Percentiles rank a stretch among this genome's conserved stretches.
These are phyloP conservation scores for Trichoderma koningii DNA, from an alignment of 2,329 filamentous ascomycete genomes.

Conservation along the genomic window DNA sequence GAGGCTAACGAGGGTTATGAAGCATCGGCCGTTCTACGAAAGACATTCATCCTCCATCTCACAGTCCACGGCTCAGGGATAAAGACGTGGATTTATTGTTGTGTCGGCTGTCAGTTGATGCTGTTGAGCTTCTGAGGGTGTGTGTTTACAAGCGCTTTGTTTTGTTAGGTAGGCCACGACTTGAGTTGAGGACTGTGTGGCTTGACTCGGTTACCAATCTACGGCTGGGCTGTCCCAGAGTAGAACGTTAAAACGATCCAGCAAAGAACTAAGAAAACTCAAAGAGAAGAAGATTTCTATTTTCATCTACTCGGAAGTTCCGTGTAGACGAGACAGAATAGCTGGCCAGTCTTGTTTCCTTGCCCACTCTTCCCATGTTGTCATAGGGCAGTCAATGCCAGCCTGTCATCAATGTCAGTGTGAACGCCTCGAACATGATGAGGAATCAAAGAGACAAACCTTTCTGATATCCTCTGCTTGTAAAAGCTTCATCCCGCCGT, in stretches of 20 bases:
- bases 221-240: no score
- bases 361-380: slow-evolving; percentile 42
- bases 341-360: slow-evolving; percentile 42
- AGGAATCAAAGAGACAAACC: slow-evolving; percentile 37
- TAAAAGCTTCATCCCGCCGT: slow-evolving; percentile 48
- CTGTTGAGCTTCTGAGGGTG: no score
- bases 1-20: no score
- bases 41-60: no score
- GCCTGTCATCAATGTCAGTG: slow-evolving; percentile 35
- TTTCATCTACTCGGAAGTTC: not conserved
- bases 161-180: no score
- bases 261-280: not conserved
- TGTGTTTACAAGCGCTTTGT: no score
- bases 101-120: no score
- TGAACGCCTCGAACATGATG: not conserved
- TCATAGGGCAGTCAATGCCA: slow-evolving; percentile 50
- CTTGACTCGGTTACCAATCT: no score
- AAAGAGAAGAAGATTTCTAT: not conserved
- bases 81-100: no score
- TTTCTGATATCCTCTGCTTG: slow-evolving; percentile 48
- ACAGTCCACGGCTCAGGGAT: no score
- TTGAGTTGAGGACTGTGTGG: no score
- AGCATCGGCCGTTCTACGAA: no score
- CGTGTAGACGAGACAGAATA: slow-evolving; percentile 20
- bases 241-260: not conserved